Base-by-base conservation (phyloP, 176 grass and related monocot genomes). In the Cenchrus purpureus region DNA sequence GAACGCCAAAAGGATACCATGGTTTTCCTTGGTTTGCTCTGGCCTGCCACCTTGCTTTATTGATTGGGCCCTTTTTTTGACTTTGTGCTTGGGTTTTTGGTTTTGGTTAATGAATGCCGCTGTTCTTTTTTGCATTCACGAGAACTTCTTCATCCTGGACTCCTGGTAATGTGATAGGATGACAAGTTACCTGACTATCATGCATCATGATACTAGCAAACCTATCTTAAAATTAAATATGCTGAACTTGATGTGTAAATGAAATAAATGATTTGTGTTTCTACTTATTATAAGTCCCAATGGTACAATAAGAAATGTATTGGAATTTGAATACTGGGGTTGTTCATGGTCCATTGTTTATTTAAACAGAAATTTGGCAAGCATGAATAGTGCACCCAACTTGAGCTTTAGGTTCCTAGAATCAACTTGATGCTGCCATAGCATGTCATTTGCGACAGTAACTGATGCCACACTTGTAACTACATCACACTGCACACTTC, bases 391-490 rank as follows among this genome's bases (percentile, higher is more conserved):
- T 32, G 32, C 29, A 40, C 71, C 6, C 48, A 2, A 8, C 45
- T 72, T 87, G 54, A 66, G 43, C 49, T 12, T 87, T 56, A 55
- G 45, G 69, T 48, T 45, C 22, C 69, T 60, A 31, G 29, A 68
- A 49, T 67, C 12, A 76, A 40, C 19, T 71, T 56, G 22, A 45
- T 31, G n/a, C 56, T 64, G 2, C 55, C 32, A 12, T 63, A 45
- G 45, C 17, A 56, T 64, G 31, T 61, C 8, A 22, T 48, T 20
- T 48, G 48, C 46, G n/a, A 42, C 6, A 45, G 60, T 83, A 65
- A 78, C 42, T 68, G 14, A 62, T 83, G 2, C 6, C 14, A 29
- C 65, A 25, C 79, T 52, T 77, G 20, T 46, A 11, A 54, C 15
- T 62, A 14, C 20, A 54, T 71, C 56, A 54, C 11, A n/a, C n/a